Evolutionary conservation across 1,139 yeast species (phyloP).

Genomic region (Sugiyamaella grinbergsii): DNA sequence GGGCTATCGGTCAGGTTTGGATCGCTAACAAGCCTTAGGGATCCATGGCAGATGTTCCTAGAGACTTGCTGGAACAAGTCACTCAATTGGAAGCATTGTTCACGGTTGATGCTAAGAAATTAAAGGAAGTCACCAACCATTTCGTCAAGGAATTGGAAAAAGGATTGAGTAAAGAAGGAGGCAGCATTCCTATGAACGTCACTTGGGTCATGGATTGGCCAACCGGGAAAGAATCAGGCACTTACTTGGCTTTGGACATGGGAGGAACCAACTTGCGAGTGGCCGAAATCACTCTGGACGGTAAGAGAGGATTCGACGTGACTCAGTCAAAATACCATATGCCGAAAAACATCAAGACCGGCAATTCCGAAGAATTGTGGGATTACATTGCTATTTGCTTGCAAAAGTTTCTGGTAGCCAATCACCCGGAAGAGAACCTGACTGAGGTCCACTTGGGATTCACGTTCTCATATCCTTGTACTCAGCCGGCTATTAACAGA

Average conservation of each 20-base stretch:
- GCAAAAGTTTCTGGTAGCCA: constrained; percentile 59
- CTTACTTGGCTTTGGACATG: constrained; percentile 87
- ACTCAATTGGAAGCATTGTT: constrained; percentile 62
- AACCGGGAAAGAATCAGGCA: constrained; percentile 86
- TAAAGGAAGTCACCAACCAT: constrained; percentile 68
- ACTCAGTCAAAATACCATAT: constrained; percentile 76
- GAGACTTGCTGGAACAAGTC: constrained; percentile 60
- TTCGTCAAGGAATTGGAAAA: constrained; percentile 72
- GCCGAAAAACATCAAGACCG: constrained; percentile 76
- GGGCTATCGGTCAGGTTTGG: too few relatives aligned
- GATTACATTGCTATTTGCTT: constrained; percentile 83
- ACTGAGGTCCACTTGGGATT: constrained; percentile 73
- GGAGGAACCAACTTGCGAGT: constrained; percentile 96
- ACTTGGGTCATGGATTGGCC: constrained; percentile 96
- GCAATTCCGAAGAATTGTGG: constrained; percentile 76
- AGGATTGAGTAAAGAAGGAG: constrained; percentile 43
- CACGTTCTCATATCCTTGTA: constrained; percentile 92
- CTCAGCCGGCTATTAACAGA: constrained; percentile 77
- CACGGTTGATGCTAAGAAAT: constrained; percentile 60
- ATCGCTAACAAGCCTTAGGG: too few relatives aligned
- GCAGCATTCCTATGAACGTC: constrained; percentile 79
- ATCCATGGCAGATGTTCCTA: constrained; percentile 75
- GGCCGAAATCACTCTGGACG: constrained; percentile 77
- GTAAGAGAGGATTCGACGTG: constrained; percentile 76
- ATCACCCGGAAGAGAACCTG: constrained; percentile 53